Base-by-base conservation (phyloP, 768 basidiomycete genomes). In the Pleurotus eryngii region DNA sequence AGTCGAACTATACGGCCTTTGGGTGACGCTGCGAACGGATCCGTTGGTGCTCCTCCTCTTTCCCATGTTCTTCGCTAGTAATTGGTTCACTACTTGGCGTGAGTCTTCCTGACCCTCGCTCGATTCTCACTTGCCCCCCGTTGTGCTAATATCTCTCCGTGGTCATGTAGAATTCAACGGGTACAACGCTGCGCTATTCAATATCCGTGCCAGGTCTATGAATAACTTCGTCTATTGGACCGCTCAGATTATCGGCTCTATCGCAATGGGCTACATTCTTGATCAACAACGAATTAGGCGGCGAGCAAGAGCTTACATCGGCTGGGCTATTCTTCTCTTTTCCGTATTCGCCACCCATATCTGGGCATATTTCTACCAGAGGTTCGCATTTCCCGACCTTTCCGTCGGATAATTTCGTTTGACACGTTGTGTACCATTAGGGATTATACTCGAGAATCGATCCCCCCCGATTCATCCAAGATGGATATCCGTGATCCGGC, bases 11-110 rank as follows among this genome's bases (percentile, higher is more conserved):
- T 76, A 78, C 59, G 85, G 86, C 9, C 79, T 93, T 18, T 90
- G 80, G 72, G 62, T 86, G 46, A 81, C 87, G 2, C 74, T 94
- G 45, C 79, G 73, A 56, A 85, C 81, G 11, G 91, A 93, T 64
- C 89, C 88, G 0, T 75, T 78, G 71, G 83, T 94, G 63, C 59
- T 92, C 14, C 72, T 90, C 3, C 78, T 92, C 17, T 89, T 93
- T 75, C 92, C 91, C 11, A 89, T 92, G 86, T 92, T 92, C 71
- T 83, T 91, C 55, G 83, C 87, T 6, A 87, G 85, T 42, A 92
- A 92, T 68, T 92, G 87, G 81, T 91, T 91, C 72, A 91, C 91
- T 66, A 86, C 90, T 2, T 92, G 88, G 88, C 89, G 88, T 89
- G 59, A 65, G 85, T 68, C n/a, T 12, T 37, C 46, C n/a, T 55